A percentile compares a stretch with the other conserved stretches of the same genome.
Conservation (phyloP, 2,329 filamentous ascomycete species). For the Thermoascus crustaceus region DNA sequence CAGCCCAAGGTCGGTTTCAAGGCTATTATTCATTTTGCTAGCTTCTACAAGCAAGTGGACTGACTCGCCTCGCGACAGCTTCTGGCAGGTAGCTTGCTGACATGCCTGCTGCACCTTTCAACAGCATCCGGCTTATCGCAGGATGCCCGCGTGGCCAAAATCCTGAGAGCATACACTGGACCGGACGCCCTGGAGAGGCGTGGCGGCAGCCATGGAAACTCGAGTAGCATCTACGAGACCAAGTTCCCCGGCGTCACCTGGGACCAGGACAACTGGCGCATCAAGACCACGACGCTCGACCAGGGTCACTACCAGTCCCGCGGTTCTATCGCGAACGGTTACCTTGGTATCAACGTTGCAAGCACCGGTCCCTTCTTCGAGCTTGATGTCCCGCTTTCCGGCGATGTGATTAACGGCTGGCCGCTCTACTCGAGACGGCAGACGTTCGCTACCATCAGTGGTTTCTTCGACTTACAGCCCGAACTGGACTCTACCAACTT, state of each 20-base stretch:
- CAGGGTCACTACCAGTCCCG: slow-evolving; percentile 55
- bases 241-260: slow-evolving; percentile 48
- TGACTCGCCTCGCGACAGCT: not conserved
- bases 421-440: slow-evolving; percentile 57
- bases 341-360: slow-evolving; percentile 56
- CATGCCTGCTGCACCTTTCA: not conserved
- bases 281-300: slow-evolving; percentile 47
- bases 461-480: slow-evolving; percentile 57
- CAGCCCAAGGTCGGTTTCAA: not conserved
- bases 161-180: slow-evolving; percentile 13
- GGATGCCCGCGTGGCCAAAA: slow-evolving; percentile 13
- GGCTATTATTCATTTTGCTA: too few relatives aligned
- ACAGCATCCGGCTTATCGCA: slow-evolving; percentile 4
- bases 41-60: too few relatives aligned
- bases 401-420: slow-evolving; percentile 56
- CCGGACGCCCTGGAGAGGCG: slow-evolving; percentile 2
- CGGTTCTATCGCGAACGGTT: slow-evolving; percentile 54
- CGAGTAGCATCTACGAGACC: slow-evolving; percentile 37
- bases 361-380: slow-evolving; percentile 59
- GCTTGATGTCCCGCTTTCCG: slow-evolving; percentile 42
- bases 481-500: slow-evolving; percentile 56
- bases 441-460: slow-evolving; percentile 59
- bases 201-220: slow-evolving; percentile 7
- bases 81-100: not conserved
- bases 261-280: slow-evolving; percentile 51